Base-by-base conservation (phyloP, 192 early-diverging fungal genomes). In the Diversispora epigaea region DNA sequence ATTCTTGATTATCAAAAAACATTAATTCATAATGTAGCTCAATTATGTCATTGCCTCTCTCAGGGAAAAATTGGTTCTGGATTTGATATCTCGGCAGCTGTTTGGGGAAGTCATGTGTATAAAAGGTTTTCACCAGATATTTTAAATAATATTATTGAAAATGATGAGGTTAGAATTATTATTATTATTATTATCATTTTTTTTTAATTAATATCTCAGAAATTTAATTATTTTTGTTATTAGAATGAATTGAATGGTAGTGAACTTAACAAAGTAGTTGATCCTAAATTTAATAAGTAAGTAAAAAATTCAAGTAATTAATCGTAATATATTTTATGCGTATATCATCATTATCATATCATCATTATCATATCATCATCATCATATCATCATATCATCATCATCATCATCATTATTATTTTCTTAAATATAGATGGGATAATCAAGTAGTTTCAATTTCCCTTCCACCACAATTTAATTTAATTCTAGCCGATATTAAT, bases 61-160 rank as follows among this genome's bases (percentile, higher is more conserved):
- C 98, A 99, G 76, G 98, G 98, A 61, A 99, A 99, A 78, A 90
- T 99, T 55, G 98, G 98, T 2, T 91, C 89, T 57, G 98, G 98
- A 12, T 99, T 99, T 77, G 98, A 99, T 79, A 94, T 99, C 19
- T 92, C 92, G 0, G 85, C 92, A 4, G 98, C 98, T 3, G 92
- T 96, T 0, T 96, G 89, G 80, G 98, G 98, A 14, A 92, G 89
- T 50, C 96, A 98, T 75, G 78, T 86, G 2, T 98, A 99, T 76
- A 82, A 83, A 39, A 83, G 96, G 32, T 99, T 99, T 73, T 84
- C 85, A 11, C 94, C 96, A 6, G 76, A 74, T 3, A 76, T 95
- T 17, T 73, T 94, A 8, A 80, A 82, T 0, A 71, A 77, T 4
- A 84, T 86, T 14, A 89, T 91, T 89, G 82, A 80, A 81, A 68